These are phyloP conservation scores for Yarrowia sp. DNA, from an alignment of 805 yeast genomes.

Conservation along the genomic window DNA sequence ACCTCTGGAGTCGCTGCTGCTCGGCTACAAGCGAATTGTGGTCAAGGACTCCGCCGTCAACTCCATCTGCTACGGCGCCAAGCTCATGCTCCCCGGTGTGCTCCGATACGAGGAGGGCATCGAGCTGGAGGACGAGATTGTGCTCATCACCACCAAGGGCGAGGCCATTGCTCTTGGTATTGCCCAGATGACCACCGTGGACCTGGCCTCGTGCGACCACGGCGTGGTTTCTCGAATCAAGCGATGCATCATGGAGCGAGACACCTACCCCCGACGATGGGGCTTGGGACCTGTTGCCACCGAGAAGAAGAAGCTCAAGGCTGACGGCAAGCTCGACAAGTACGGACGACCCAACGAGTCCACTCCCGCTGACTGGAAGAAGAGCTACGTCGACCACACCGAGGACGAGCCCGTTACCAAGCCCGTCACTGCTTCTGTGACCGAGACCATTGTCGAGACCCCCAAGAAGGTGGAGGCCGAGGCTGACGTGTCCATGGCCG, in stretches of 20 bases:
- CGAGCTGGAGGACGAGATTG: constrained; percentile 97
- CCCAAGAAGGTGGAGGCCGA: constrained; percentile 49
- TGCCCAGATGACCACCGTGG: constrained; percentile 99
- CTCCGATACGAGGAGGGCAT: constrained; percentile 97
- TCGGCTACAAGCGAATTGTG: constrained; percentile 96
- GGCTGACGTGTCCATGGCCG: constrained; percentile 49
- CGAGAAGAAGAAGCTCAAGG: constrained; percentile 97
- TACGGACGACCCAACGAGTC: constrained; percentile 91
- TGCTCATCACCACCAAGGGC: constrained; percentile 97
- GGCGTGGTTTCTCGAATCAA: constrained; percentile 98
- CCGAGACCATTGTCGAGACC: constrained; percentile 41
- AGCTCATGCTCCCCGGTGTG: constrained; percentile 98
- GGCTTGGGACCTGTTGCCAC: constrained; percentile 98
- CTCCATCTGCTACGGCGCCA: constrained; percentile 98
- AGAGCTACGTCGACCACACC: constrained; percentile 71
- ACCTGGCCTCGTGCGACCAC: constrained; percentile 94
- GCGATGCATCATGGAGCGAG: constrained; percentile 99
- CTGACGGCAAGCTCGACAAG: constrained; percentile 96
- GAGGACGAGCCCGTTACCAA: constrained; percentile 48
- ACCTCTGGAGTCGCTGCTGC: constrained; percentile 91
- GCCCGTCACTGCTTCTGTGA: constrained; percentile 49
- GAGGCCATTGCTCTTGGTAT: constrained; percentile 98
- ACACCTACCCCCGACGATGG: constrained; percentile 99
- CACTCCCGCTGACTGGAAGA: constrained; percentile 94
- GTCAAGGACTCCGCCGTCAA: constrained; percentile 95